Evolutionary conservation across 2,329 filamentous ascomycete genomes (phyloP), one percentile per base, ranked within the genome.

Genomic region (Ceratocystis huliohia): DNA sequence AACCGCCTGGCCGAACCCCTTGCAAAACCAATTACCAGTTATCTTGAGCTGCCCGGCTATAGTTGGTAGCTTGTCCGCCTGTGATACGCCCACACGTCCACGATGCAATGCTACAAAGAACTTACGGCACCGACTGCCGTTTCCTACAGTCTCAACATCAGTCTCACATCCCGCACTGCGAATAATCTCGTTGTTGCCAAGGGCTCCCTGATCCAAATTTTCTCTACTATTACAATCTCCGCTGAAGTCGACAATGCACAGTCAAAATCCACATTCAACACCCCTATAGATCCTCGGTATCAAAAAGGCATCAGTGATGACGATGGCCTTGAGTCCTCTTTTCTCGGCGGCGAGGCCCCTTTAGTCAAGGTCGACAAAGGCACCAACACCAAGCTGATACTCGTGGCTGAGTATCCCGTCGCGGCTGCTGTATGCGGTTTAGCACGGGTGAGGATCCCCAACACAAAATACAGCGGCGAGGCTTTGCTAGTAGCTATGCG

Each of bases 41-140:
- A 8, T 37, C 33, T 37, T 37, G 33, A 8, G 8, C 33, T 37
- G 8, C 10, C 33, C 33, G 8, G 33, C 33, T 37, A 37, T 37
- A 37, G 33, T 37, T 37, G 33, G 33, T 13, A 8, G 33, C 33
- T 37, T 37, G 33, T 10, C 10, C n/a, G 48, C 44, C 46, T 30
- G 41, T 41, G 20, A 22, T 10, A 30, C 33, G n/a, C n/a, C 17
- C 6, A 25, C 41, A 44, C 37, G 20, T 2, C 25, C 28, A 61
- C 70, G 61, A 97, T 97, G 93, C 93, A 97, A 84, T 96, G 91
- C 81, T 97, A 97, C 79, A 92, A 91, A 74, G 94, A 99, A 82
- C 82, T 99, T 75, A 86, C 91, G 75, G 89, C 93, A 79, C 92
- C 94, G 65, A 95, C 92, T 75, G 92, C 92, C 75, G 91, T 97